phyloP scores from a whole-genome alignment of 495 filamentous ascomycete genomes.

The Thermothielavioides terrestris region DNA sequence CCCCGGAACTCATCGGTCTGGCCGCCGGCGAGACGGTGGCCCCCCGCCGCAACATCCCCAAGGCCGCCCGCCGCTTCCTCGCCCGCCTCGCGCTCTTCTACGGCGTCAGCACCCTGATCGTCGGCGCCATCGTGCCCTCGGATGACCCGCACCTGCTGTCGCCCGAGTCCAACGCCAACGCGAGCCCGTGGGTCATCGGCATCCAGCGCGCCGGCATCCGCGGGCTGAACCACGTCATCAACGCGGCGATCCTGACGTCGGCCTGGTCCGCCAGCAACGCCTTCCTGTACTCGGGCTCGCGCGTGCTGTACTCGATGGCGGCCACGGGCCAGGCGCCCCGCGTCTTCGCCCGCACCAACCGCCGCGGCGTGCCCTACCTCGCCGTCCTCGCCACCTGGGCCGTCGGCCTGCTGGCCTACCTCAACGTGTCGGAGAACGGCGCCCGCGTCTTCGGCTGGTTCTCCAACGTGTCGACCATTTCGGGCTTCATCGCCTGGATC shows the following conservation, averaged over 20 bases:
- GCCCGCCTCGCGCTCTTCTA: conserved; percentile 66
- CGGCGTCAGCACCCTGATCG: conserved; percentile 60
- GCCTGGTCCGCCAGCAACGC: conserved; percentile 58
- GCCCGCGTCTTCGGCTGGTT: conserved; percentile 55
- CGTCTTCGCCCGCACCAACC: conserved; percentile 45
- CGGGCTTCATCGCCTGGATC: conserved; percentile 43
- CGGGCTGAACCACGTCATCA: conserved; percentile 41
- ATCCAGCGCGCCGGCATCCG: conserved; percentile 38
- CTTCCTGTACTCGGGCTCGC: conserved; percentile 72
- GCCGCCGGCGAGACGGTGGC: conserved; percentile 74
- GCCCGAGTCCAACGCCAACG: conserved; percentile 49
- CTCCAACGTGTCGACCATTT: conserved; percentile 41
- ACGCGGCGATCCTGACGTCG: conserved; percentile 41
- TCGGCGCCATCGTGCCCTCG: conserved; percentile 57
- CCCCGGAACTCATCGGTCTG: conserved; percentile 46
- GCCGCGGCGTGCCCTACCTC: conserved; percentile 52
- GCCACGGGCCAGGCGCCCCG: conserved; percentile 53
- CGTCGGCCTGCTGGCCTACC: conserved; percentile 54
- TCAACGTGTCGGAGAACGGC: conserved; percentile 48
- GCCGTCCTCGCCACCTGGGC: conserved; percentile 49
- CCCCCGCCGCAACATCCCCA: conserved; percentile 63
- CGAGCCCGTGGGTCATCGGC: conserved; percentile 49
- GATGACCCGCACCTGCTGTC: conserved; percentile 46
- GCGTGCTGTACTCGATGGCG: conserved; percentile 66
- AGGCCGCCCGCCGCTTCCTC: conserved; percentile 62